A percentile compares a stretch with the other conserved stretches of the same genome.
These are phyloP conservation scores for Miamiensis avidus DNA, from an alignment of 169 alveolate species.

Conservation along the genomic window DNA sequence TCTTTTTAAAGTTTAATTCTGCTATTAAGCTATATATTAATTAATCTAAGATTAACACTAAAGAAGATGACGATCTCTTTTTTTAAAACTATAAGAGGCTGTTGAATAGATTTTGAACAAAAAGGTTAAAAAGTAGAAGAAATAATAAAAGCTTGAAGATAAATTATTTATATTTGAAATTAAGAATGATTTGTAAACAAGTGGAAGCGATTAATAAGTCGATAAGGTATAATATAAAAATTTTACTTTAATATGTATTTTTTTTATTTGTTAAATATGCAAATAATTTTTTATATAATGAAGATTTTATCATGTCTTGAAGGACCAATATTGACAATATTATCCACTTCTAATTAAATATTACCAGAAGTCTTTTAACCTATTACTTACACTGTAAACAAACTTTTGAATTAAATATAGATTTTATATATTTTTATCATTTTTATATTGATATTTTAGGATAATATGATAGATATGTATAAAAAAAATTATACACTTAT, in stretches of 20 bases:
- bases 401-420: too few relatives aligned
- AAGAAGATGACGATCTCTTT: not conserved
- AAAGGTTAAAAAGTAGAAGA: not conserved
- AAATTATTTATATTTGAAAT: too few relatives aligned
- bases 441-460: not conserved
- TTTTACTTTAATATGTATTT: too few relatives aligned
- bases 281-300: too few relatives aligned
- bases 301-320: not conserved
- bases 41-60: too few relatives aligned
- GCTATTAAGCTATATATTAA: not conserved
- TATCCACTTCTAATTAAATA: not conserved
- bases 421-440: too few relatives aligned
- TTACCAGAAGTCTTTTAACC: not conserved
- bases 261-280: too few relatives aligned
- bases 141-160: not conserved
- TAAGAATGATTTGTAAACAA: too few relatives aligned
- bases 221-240: too few relatives aligned
- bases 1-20: not conserved
- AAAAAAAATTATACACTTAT: not conserved
- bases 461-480: not conserved
- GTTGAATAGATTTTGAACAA: not conserved
- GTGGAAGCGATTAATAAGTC: too few relatives aligned
- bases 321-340: not conserved
- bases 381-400: too few relatives aligned
- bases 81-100: not conserved